These are phyloP conservation scores for Rhinocladiella similis DNA, from an alignment of 2,329 filamentous ascomycete genomes.

Conservation along the genomic window DNA sequence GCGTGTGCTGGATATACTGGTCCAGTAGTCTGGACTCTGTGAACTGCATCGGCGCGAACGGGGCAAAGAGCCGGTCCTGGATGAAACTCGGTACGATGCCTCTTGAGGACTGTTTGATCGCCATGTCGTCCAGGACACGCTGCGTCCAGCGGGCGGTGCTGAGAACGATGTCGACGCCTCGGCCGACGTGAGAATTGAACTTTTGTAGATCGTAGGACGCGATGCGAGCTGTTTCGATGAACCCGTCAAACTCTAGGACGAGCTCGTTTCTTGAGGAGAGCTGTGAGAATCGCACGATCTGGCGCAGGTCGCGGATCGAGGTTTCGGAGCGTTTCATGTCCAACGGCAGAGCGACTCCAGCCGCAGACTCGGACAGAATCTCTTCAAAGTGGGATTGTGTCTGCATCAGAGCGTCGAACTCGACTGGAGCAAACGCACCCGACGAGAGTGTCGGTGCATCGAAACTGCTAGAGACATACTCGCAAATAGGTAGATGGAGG, in stretches of 20 bases:
- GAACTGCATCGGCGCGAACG: conserved; percentile 62
- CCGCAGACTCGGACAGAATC: conserved; percentile 66
- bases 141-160: conserved; percentile 75
- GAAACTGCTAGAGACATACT: conserved; percentile 12
- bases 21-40: conserved; percentile 66
- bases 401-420: conserved; percentile 74
- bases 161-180: conserved; percentile 72
- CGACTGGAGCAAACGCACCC: conserved; percentile 44
- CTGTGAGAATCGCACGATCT: conserved; percentile 68
- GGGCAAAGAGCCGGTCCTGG: conserved; percentile 52
- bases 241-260: conserved; percentile 72
- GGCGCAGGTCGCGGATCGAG: conserved; percentile 71
- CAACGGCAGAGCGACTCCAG: conserved; percentile 67
- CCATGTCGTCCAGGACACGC: conserved; percentile 65
- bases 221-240: conserved; percentile 67
- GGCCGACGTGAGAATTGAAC: conserved; percentile 75
- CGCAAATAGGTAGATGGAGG: conserved; percentile 66
- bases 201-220: conserved; percentile 67
- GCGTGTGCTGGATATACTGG: conserved; percentile 73
- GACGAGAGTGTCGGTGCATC: conserved; percentile 26
- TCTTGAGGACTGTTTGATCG: conserved; percentile 40
- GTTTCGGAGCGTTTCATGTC: conserved; percentile 78
- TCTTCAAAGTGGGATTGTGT: conserved; percentile 76
- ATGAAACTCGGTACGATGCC: conserved; percentile 44
- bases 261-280: conserved; percentile 68